phyloP scores from a whole-genome alignment of 345 rosid species.

The Eucalyptus guilfoylei region DNA sequence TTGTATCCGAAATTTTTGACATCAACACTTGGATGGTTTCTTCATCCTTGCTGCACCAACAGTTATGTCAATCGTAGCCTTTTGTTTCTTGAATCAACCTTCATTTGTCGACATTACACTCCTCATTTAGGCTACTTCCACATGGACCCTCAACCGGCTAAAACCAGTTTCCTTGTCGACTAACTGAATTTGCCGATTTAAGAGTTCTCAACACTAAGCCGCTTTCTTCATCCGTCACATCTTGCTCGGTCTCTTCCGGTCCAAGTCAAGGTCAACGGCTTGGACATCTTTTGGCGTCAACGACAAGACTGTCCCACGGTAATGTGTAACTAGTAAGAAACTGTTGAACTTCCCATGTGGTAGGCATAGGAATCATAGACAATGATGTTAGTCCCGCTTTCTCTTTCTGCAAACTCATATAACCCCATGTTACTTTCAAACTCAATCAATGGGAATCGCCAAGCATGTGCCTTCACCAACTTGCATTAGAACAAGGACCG shows the following conservation, averaged over 20 bases:
- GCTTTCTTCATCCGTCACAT: neutral
- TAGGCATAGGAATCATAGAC: neutral
- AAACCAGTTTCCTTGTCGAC: neutral
- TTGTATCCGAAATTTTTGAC: neutral
- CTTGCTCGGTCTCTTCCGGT: neutral
- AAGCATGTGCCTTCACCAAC: neutral
- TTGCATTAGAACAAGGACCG: neutral
- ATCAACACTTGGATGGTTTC: neutral
- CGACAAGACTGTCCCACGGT: neutral
- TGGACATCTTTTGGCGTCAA: neutral
- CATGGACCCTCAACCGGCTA: neutral
- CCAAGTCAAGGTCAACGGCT: neutral
- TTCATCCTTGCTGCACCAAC: neutral
- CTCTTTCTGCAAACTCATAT: neutral
- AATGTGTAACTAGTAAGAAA: neutral
- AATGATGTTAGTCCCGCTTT: neutral
- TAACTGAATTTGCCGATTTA: neutral
- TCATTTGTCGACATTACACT: neutral
- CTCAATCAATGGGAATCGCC: neutral
- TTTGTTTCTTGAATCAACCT: neutral
- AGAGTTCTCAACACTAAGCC: neutral
- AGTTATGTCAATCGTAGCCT: neutral
- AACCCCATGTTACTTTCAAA: neutral
- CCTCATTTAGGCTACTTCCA: neutral
- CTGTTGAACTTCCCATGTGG: neutral